Percentiles rank a stretch among this genome's conserved stretches.
These are phyloP conservation scores for Rossbeevera mucosa DNA, from an alignment of 768 basidiomycete genomes.

Conservation along the genomic window DNA sequence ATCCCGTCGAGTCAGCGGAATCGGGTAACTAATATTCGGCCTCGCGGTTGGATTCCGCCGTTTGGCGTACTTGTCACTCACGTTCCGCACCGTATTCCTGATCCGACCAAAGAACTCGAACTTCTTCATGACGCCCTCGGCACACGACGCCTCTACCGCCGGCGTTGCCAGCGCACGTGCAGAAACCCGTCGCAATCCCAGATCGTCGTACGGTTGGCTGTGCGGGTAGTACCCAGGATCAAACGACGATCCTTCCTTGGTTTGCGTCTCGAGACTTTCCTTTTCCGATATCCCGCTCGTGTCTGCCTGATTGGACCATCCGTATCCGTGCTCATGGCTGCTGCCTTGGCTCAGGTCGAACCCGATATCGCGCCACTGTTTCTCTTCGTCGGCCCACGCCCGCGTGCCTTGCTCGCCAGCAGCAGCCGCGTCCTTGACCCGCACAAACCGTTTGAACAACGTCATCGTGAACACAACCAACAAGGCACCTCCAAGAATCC, in stretches of 20 bases:
- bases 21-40: conserved; percentile 59
- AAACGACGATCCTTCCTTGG: conserved; percentile 16
- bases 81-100: conserved; percentile 58
- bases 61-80: conserved; percentile 55
- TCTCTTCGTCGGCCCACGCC: conserved; percentile 61
- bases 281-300: conserved; percentile 28
- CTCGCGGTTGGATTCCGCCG: conserved; percentile 36
- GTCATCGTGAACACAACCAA: conserved; percentile 53
- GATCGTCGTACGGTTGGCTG: conserved; percentile 18
- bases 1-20: conserved; percentile 32
- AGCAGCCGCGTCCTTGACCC: conserved; percentile 58
- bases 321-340: conserved; percentile 23
- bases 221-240: conserved; percentile 16
- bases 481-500: conserved; percentile 55
- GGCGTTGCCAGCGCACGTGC: conserved; percentile 43
- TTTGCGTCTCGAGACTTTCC: conserved; percentile 28
- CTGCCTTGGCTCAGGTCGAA: conserved; percentile 19
- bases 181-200: conserved; percentile 49
- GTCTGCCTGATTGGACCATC: conserved; percentile 29
- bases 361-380: conserved; percentile 62
- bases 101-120: conserved; percentile 63
- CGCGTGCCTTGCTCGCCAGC: conserved; percentile 53
- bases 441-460: conserved; percentile 48
- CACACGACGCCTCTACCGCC: conserved; percentile 28
- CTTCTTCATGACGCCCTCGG: conserved; percentile 64